phyloP scores from a whole-genome alignment of 768 basidiomycete genomes.

The Tylopilus vinaceipallidus region DNA sequence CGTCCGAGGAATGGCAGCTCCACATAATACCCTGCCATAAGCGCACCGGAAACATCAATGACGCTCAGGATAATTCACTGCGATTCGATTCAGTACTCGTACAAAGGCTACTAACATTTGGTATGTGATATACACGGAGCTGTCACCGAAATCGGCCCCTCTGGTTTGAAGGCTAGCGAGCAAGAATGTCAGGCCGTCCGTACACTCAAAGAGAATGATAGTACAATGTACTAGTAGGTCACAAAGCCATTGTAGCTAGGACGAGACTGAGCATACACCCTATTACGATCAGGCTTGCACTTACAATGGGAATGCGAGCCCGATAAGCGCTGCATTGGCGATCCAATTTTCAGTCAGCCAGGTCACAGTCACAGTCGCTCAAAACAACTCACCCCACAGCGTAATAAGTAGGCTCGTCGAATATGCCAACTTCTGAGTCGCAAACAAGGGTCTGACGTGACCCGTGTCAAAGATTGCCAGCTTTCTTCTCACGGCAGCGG shows the following conservation, averaged over 20 bases:
- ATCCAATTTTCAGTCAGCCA: neutral
- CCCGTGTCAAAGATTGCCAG: constrained; percentile 37
- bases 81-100: constrained; percentile 4
- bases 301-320: constrained; percentile 70
- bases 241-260: constrained; percentile 50
- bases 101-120: constrained; percentile 45
- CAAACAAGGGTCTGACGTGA: constrained; percentile 50
- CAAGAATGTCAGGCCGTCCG: neutral
- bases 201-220: neutral
- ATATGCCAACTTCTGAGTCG: constrained; percentile 46
- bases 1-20: constrained; percentile 51
- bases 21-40: constrained; percentile 53
- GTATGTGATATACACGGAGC: constrained; percentile 68
- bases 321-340: constrained; percentile 56
- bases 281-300: constrained; percentile 7
- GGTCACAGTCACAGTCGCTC: neutral
- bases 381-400: constrained; percentile 44
- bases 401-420: constrained; percentile 50
- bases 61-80: constrained; percentile 58
- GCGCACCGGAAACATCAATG: constrained; percentile 55
- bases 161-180: constrained; percentile 53
- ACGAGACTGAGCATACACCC: neutral
- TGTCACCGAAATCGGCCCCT: constrained; percentile 68
- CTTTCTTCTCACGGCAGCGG: constrained; percentile 39
- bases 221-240: constrained; percentile 43